A percentile compares a stretch with the other conserved stretches of the same genome.
phyloP scores from a whole-genome alignment of 352 stramenopile species.

The Globisporangium solare region DNA sequence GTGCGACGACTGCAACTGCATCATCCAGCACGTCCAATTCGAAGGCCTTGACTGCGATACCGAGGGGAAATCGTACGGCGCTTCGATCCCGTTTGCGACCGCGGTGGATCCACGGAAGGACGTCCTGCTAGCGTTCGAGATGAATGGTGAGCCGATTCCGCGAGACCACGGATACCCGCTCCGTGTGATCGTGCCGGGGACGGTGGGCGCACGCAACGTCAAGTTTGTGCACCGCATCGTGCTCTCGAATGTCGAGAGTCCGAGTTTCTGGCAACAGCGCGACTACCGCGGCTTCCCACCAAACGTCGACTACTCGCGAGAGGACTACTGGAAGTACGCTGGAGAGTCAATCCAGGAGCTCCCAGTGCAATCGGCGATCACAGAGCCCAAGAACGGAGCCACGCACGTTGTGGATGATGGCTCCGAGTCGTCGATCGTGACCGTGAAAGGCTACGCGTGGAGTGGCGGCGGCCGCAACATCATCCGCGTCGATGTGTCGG shows the following conservation, averaged over 20 bases:
- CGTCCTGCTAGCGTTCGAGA: constrained; percentile 97
- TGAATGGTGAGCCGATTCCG: constrained; percentile 93
- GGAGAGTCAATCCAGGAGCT: constrained; percentile 90
- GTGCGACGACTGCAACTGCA: constrained; percentile 52
- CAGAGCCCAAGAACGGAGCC: constrained; percentile 63
- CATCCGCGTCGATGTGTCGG: constrained; percentile 94
- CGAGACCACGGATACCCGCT: constrained; percentile 97
- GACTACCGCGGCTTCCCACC: constrained; percentile 90
- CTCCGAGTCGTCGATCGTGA: constrained; percentile 71
- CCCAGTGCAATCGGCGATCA: constrained; percentile 89
- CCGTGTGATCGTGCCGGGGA: constrained; percentile 94
- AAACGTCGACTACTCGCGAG: constrained; percentile 80
- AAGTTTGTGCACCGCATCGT: constrained; percentile 96
- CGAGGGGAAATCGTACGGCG: constrained; percentile 83
- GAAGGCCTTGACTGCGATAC: constrained; percentile 76
- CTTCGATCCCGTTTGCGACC: constrained; percentile 92
- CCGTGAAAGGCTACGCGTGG: constrained; percentile 93
- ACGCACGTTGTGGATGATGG: constrained; percentile 45
- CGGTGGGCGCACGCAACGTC: constrained; percentile 93
- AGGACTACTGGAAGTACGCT: constrained; percentile 81
- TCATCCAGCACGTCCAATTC: constrained; percentile 86
- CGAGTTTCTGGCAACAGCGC: constrained; percentile 90
- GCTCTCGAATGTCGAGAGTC: constrained; percentile 71
- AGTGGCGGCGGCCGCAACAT: constrained; percentile 93
- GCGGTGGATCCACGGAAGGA: constrained; percentile 93